Conservation (phyloP, 148 eudicot species). For the Rhododendron williamsianum region DNA sequence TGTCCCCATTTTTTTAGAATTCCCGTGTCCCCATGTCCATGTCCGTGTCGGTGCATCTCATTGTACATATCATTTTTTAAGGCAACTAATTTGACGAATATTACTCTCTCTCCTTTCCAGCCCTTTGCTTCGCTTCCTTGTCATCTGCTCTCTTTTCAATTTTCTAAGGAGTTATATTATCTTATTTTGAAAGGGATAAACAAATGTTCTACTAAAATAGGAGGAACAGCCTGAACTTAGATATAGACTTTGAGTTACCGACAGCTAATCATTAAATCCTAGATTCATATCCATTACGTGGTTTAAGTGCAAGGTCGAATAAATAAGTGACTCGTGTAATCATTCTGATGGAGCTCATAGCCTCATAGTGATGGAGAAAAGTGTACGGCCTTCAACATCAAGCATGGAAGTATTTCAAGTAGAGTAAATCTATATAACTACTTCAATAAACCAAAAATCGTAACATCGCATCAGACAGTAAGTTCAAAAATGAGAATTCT, state of each 20-base stretch:
- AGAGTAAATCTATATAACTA: neutral
- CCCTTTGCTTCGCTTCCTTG: neutral
- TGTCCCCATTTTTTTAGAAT: too few species aligned
- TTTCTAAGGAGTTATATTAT: neutral
- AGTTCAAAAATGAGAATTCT: neutral
- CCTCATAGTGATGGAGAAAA: neutral
- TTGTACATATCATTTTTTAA: too few species aligned
- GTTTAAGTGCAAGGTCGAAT: neutral
- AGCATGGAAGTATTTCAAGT: neutral
- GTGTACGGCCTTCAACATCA: neutral
- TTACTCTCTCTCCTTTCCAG: neutral
- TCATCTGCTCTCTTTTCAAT: neutral
- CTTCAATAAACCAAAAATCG: too few species aligned
- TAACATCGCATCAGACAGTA: neutral
- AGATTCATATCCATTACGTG: neutral
- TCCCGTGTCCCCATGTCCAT: too few species aligned
- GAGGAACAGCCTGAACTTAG: neutral
- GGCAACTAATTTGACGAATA: too few species aligned
- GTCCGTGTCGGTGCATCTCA: too few species aligned
- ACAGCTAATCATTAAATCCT: neutral
- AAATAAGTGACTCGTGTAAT: neutral
- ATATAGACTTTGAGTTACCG: neutral
- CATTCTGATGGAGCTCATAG: neutral
- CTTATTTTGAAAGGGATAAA: neutral
- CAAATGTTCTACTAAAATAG: slow-evolving; percentile 1